Evolutionary conservation across 2,329 filamentous ascomycete species (phyloP), one percentile per base, ranked within the genome.

Genomic region (Alternaria dauci): DNA sequence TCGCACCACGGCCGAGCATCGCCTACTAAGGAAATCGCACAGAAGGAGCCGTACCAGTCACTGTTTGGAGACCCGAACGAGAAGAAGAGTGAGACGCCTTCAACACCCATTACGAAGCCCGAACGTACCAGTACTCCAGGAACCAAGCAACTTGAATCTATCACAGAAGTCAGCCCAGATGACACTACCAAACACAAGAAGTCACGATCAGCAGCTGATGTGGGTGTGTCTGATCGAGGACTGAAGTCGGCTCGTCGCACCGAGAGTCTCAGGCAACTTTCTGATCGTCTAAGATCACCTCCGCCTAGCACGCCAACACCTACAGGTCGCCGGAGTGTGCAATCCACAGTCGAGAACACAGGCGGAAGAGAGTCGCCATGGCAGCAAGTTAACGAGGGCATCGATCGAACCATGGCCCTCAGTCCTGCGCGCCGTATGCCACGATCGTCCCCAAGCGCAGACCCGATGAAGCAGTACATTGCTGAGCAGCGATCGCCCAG

Each of bases 111-210:
- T 41, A 36, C 66, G 8, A 74, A 71, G 54, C 69, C 73, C 36
- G 46, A 64, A 42, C 69, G 68, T 16, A 42, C 39, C 12, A 42
- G 39, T 55, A 73, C 76, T 23, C 71, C 74, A 16, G 76, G 72
- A 52, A 71, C 62, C 34, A 59, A 63, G 28, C 74, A 75, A 25
- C 82, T 88, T 8, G 80, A 83, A 20, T 79, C 84, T 1, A 87
- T 88, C 64, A 80, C 79, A 32, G 86, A 88, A 71, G 80, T 79
- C 57, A 78, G 75, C 52, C 81, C 82, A 44, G 80, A 81, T 55
- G 77, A 80, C 46, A 78, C 76, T 43, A 69, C 73, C 8, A 66
- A 79, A 32, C 71, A 72, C 61, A 81, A 81, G 71, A 80, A 81
- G 70, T 78, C 80, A 67, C 81, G 81, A 14, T 72, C 78, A 7